Base-by-base conservation (phyloP, 139 green algal species). In the Chlorella sp. region DNA sequence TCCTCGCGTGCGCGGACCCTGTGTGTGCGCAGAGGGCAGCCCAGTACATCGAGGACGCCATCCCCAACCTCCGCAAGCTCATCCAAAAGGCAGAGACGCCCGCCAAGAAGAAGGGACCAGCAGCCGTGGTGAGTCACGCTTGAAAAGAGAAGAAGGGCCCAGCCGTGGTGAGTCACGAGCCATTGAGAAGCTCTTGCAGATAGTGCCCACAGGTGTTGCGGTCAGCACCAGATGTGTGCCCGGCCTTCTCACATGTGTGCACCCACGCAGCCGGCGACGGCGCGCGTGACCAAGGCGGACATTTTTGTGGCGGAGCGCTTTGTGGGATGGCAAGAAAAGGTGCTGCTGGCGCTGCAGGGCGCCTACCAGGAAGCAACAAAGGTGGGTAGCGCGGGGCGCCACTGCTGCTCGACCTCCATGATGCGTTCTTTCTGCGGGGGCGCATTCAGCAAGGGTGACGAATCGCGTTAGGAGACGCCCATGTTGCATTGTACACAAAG, bases 51-150 rank as follows among this genome's bases (percentile, higher is more conserved):
- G 83, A 92, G 74, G 82, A 88, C 68, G 34, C 83, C 24, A 92
- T 97, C 34, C 75, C 72, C 17, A n/a, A 72, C n/a, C 35, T 94
- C 71, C 83, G 92, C 63, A 94, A 92, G 70, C 51, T 75, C 3
- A 94, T 97, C 30, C 70, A 69, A 42, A 97, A 97, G 85, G 82
- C 79, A 5, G 87, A 95, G 81, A 76, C 87, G 35, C 89, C 89
- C 1, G 76, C 80, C 5, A 97, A 96, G 82, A 78, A 84, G 51
- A 94, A 93, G 72, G 95, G 79, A 86, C 34, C 30, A n/a, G 31
- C 42, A 10, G 42, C 42, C 10, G 42, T 55, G 42, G 17, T 10
- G 10, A 17, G 17, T 55, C 10, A 10, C 42, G 17, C 17, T 10
- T 17, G 17, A 55, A 24, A 55, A 55, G 42, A 55, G 42, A 55